Conservation (phyloP, 2,329 filamentous ascomycete genomes). For the Trichophyton equinum region DNA sequence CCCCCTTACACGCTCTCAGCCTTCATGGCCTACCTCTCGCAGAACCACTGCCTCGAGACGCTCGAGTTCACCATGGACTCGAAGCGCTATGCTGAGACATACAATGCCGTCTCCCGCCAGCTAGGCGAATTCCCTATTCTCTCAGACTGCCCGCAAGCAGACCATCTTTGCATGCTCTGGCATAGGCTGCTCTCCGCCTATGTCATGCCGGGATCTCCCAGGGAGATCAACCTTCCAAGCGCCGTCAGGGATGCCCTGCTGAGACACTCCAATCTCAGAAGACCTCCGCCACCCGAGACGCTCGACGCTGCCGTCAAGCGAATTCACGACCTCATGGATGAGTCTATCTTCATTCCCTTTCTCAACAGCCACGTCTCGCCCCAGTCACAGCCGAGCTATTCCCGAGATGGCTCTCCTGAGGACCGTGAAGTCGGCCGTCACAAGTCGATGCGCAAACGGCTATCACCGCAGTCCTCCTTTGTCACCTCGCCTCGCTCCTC, state of each 20-base stretch:
- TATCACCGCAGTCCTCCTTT: slow-evolving; percentile 13
- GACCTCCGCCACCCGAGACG: slow-evolving; percentile 59
- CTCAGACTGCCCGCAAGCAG: slow-evolving; percentile 45
- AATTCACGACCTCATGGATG: slow-evolving; percentile 93
- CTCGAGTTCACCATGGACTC: slow-evolving; percentile 95
- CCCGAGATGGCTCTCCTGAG: slow-evolving; percentile 7
- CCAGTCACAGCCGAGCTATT: slow-evolving; percentile 3
- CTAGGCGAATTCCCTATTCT: slow-evolving; percentile 34
- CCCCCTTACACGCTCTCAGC: slow-evolving; percentile 82
- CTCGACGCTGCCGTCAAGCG: slow-evolving; percentile 75
- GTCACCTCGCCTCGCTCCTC: slow-evolving; percentile 13
- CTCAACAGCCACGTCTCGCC: slow-evolving; percentile 48
- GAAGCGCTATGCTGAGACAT: slow-evolving; percentile 64
- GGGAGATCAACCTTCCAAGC: slow-evolving; percentile 82
- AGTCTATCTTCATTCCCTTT: slow-evolving; percentile 86
- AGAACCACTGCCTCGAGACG: slow-evolving; percentile 93
- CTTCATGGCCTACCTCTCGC: slow-evolving; percentile 92
- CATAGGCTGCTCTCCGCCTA: slow-evolving; percentile 79
- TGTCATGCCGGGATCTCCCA: slow-evolving; percentile 69
- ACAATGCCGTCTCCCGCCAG: slow-evolving; percentile 45
- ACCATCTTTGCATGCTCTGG: slow-evolving; percentile 72
- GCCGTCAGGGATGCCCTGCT: slow-evolving; percentile 73
- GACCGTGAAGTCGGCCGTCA: slow-evolving; percentile 9
- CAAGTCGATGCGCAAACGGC: slow-evolving; percentile 10
- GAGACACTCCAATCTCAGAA: slow-evolving; percentile 43